Evolutionary conservation across 2,329 filamentous ascomycete species (phyloP), one percentile per base, ranked within the genome.

Genomic region (Fusarium tjaetaba): DNA sequence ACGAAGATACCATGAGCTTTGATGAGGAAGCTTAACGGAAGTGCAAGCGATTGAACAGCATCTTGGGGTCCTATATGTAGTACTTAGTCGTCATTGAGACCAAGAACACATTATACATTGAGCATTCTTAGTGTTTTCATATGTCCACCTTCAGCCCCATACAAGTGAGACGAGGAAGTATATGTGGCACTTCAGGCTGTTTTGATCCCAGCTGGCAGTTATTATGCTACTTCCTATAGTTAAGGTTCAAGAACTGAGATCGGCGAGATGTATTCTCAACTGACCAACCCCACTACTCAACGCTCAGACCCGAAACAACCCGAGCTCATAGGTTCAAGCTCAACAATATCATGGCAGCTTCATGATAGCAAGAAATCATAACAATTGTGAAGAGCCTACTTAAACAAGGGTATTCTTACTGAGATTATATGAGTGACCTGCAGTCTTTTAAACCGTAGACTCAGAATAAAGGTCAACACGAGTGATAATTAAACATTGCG

Each of bases 1-100:
- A 82, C 60, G 81, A 83, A 56, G 81, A 83, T 26, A 65, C 70
- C 57, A 61, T 71, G 7, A 46, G 30, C 55, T 59, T 45, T 34
- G 43, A 69, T 43, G 49, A 26, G 18, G 20, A 51, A 22, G 26
- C 16, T 38, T 61, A 10, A 34, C 46, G 10, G n/a, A 34, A 51
- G 45, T 38, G 30, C 24, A 22, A 26, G 38, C 16, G 42, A 45
- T 26, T 45, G 11, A 28, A 55, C 34, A 57, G 22, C 10, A 34
- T 57, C 48, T 57, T 45, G 9, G n/a, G 13, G 11, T 20, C 28
- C 39, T 34, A 43, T 46, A 46, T 45, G 7, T 24, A 34, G 39
- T 24, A 22, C 16, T 57, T 57, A 13, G 16, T 26, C 22, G 20
- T 45, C 26, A 57, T 34, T 26, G 34, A 45, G 42, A 46, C 41